These are phyloP conservation scores for Cicer bijugum DNA, from an alignment of 306 rosid genomes.

Conservation along the genomic window DNA sequence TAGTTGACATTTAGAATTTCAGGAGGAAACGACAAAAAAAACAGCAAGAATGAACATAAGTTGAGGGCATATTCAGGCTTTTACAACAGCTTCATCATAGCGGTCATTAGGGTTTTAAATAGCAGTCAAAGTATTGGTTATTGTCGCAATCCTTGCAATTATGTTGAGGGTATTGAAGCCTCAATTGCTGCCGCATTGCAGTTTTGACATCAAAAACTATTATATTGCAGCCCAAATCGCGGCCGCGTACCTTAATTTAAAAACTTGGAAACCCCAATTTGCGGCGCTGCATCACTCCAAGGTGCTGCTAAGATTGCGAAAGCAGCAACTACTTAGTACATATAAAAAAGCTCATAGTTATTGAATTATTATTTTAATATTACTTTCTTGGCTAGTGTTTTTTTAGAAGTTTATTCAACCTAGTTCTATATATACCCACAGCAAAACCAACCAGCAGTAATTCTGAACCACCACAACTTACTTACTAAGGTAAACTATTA, in stretches of 20 bases:
- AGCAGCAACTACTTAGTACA: background rate
- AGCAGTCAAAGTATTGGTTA: too few species aligned
- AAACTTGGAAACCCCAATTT: background rate
- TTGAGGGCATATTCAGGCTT: background rate
- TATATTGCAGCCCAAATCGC: too few species aligned
- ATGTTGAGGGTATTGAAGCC: too few species aligned
- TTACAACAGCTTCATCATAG: background rate
- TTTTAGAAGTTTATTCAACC: background rate
- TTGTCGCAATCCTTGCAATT: too few species aligned
- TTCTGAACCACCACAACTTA: background rate
- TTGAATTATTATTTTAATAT: background rate
- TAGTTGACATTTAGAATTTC: background rate
- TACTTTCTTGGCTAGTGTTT: background rate
- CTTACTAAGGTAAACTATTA: background rate
- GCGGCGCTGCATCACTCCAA: background rate
- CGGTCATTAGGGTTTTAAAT: background rate
- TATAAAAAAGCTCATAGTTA: background rate
- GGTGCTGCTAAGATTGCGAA: background rate
- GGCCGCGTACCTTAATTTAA: too few species aligned
- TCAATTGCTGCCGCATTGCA: too few species aligned
- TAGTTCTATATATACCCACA: constrained; percentile 40
- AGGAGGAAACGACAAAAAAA: background rate
- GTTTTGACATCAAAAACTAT: too few species aligned
- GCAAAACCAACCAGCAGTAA: constrained; percentile 31
- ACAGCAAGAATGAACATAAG: background rate